Conservation (phyloP, 495 filamentous ascomycete genomes). For the Penicillium robsamsonii region DNA sequence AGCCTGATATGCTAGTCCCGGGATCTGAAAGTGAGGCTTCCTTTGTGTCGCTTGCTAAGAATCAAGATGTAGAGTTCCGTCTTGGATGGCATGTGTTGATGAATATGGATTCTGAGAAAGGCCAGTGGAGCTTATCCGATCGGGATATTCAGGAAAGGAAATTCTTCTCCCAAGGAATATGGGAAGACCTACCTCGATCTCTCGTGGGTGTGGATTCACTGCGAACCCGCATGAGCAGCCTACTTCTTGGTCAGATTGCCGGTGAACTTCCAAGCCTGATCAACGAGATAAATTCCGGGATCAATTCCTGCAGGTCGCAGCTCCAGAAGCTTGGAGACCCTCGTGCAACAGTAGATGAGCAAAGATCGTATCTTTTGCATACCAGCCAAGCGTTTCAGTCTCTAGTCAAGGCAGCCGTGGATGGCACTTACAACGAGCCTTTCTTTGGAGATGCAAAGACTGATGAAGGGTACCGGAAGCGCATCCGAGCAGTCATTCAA, state of each 20-base stretch:
- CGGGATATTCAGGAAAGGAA: conserved; percentile 35
- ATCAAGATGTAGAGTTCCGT: conserved; percentile 43
- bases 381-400: conserved; percentile 51
- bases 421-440: conserved; percentile 54
- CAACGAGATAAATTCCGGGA: conserved; percentile 50
- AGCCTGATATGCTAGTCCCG: conserved; percentile 46
- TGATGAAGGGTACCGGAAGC: conserved; percentile 43
- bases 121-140: conserved; percentile 26
- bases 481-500: conserved; percentile 60
- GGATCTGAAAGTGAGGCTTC: conserved; percentile 39
- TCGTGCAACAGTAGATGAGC: conserved; percentile 47
- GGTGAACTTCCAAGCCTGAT: conserved; percentile 57
- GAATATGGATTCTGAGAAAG: conserved; percentile 46
- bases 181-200: conserved; percentile 36
- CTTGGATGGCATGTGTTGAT: conserved; percentile 53
- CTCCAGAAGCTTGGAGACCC: conserved; percentile 50
- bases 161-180: conserved; percentile 50
- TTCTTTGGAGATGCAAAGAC: conserved; percentile 54
- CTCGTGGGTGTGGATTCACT: conserved; percentile 51
- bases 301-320: conserved; percentile 26
- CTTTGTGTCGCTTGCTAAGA: conserved; percentile 44
- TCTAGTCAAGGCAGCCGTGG: conserved; percentile 49
- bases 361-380: conserved; percentile 51
- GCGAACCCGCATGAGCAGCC: conserved; percentile 50
- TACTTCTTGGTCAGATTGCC: conserved; percentile 57